Evolutionary conservation across 305 asterid species (phyloP).

Genomic region (Vinca major): DNA sequence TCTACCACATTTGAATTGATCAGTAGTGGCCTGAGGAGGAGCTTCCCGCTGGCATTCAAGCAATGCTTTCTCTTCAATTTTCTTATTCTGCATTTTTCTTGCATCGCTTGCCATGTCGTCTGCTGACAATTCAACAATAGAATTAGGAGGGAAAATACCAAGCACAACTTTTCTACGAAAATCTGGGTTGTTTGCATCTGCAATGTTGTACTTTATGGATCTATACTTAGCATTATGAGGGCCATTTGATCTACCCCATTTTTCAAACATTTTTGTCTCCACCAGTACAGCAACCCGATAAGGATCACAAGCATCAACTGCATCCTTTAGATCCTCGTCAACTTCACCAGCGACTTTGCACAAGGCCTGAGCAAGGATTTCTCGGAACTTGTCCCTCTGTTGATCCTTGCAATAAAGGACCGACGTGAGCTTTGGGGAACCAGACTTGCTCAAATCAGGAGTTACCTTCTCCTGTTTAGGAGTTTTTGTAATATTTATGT

Average conservation of each 20-base stretch:
- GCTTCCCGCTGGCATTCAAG: slow-evolving; percentile 65
- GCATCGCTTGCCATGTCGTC: slow-evolving; percentile 91
- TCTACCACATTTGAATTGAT: slow-evolving; percentile 57
- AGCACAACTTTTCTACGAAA: slow-evolving; percentile 65
- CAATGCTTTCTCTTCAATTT: slow-evolving; percentile 67
- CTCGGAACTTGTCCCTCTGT: slow-evolving; percentile 68
- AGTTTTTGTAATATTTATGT: slow-evolving; percentile 24
- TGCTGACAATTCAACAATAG: slow-evolving; percentile 43
- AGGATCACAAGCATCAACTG: slow-evolving; percentile 52
- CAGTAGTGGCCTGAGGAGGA: slow-evolving; percentile 63
- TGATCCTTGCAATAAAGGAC: slow-evolving; percentile 67
- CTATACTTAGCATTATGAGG: slow-evolving; percentile 72
- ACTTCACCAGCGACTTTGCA: slow-evolving; percentile 56
- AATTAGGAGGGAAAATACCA: slow-evolving; percentile 44
- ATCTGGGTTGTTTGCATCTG: slow-evolving; percentile 75
- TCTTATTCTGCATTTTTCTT: slow-evolving; percentile 56
- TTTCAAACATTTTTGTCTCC: slow-evolving; percentile 72
- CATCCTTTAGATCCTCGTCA: slow-evolving; percentile 30
- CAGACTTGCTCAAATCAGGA: slow-evolving; percentile 19
- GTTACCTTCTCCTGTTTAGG: slow-evolving; percentile 37
- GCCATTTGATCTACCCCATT: slow-evolving; percentile 75
- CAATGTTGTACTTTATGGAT: slow-evolving; percentile 73
- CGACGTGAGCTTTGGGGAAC: slow-evolving; percentile 57
- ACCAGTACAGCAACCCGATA: slow-evolving; percentile 67
- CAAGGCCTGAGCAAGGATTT: slow-evolving; percentile 62